Conservation (phyloP, 768 basidiomycete genomes). For the Termitomyces sp. region DNA sequence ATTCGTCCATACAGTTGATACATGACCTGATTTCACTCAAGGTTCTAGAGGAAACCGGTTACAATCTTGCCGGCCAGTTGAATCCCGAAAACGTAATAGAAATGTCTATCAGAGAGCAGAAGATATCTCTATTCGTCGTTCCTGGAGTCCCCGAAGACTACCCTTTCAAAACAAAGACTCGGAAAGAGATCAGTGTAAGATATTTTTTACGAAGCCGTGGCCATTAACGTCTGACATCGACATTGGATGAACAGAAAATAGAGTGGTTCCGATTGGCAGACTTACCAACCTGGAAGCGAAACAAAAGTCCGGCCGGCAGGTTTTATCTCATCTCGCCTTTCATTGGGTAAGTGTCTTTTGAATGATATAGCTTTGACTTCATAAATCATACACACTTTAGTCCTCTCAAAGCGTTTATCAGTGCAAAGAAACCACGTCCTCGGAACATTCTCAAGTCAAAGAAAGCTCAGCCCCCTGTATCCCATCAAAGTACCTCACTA, state of each 20-base stretch:
- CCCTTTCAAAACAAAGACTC: slow-evolving; percentile 87
- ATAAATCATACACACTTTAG: slow-evolving; percentile 28
- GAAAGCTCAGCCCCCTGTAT: slow-evolving; percentile 13
- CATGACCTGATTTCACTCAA: slow-evolving; percentile 26
- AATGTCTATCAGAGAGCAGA: slow-evolving; percentile 86
- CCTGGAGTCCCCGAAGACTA: slow-evolving; percentile 85
- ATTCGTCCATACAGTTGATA: neutral
- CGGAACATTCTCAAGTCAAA: slow-evolving; percentile 32
- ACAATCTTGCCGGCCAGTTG: slow-evolving; percentile 72
- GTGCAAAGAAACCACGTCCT: slow-evolving; percentile 53
- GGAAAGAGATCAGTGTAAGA: slow-evolving; percentile 96
- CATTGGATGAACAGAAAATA: slow-evolving; percentile 64
- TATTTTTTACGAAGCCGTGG: neutral
- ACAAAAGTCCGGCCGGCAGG: slow-evolving; percentile 64
- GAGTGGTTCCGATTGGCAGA: slow-evolving; percentile 92
- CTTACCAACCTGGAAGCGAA: slow-evolving; percentile 90
- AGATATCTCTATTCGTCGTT: slow-evolving; percentile 88
- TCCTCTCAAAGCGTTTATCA: slow-evolving; percentile 64
- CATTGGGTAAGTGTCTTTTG: slow-evolving; percentile 57
- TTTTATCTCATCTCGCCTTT: slow-evolving; percentile 97
- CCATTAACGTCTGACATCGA: slow-evolving; percentile 15
- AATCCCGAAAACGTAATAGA: slow-evolving; percentile 71
- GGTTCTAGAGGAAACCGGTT: slow-evolving; percentile 98
- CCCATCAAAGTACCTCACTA: neutral
- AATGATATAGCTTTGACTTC: neutral